Conservation (phyloP, 805 yeast genomes). For the Wickerhamiella sorbophila region DNA sequence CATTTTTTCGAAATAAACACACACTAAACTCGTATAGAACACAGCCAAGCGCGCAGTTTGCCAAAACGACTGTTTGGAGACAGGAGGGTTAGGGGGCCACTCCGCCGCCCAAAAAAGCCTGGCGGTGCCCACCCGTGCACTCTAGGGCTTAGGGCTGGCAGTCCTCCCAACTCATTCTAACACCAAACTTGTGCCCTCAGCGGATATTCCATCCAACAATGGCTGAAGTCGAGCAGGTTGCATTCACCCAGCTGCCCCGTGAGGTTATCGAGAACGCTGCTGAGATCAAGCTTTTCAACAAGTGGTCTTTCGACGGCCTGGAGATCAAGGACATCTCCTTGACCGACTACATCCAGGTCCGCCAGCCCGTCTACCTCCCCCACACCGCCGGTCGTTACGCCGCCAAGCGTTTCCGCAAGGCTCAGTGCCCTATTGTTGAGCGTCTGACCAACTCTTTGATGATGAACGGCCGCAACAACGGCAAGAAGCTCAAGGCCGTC, state of each 20-base stretch:
- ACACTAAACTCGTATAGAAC: too few species aligned
- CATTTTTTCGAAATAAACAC: too few species aligned
- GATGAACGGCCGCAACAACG: constrained; percentile 99
- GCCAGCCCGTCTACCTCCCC: constrained; percentile 93
- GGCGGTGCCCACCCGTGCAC: constrained; percentile 3
- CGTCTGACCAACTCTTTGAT: constrained; percentile 98
- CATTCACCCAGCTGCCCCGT: constrained; percentile 94
- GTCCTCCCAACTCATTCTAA: background rate
- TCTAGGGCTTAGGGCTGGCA: constrained; percentile 11
- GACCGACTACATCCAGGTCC: constrained; percentile 95
- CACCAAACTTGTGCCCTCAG: background rate
- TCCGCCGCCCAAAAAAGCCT: too few species aligned
- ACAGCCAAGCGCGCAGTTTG: too few species aligned
- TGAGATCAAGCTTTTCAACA: constrained; percentile 97
- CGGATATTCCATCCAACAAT: constrained; percentile 7
- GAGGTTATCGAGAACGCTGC: constrained; percentile 92
- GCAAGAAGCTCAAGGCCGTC: constrained; percentile 99
- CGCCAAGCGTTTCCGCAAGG: constrained; percentile 98
- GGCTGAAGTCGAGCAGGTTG: constrained; percentile 59
- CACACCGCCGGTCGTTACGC: constrained; percentile 99
- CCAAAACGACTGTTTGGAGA: too few species aligned
- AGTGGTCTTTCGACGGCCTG: constrained; percentile 97
- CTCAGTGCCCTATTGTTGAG: constrained; percentile 98
- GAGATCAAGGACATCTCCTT: constrained; percentile 96
- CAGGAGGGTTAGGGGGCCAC: too few species aligned